Percentiles rank a stretch among this genome's conserved stretches.
Conservation (phyloP, 495 filamentous ascomycete species). For the Daldinia childiae region DNA sequence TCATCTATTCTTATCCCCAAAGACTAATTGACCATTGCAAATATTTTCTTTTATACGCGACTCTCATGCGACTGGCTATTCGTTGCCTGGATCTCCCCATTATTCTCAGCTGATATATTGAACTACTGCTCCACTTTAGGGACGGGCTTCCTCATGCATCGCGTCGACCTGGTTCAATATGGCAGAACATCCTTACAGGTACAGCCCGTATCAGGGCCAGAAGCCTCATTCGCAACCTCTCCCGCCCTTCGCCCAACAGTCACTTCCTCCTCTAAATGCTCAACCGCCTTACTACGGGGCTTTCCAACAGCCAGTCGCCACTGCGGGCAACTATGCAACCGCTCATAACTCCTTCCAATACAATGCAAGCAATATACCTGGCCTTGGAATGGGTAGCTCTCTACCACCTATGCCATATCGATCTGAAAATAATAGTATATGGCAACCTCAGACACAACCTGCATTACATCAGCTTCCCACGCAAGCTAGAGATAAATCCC, state of each 20-base stretch:
- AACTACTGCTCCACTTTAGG: background rate
- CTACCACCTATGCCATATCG: slow-evolving; percentile 18
- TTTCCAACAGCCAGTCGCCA: slow-evolving; percentile 18
- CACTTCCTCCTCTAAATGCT: slow-evolving; percentile 30
- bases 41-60: background rate
- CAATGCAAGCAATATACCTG: slow-evolving; percentile 55
- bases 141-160: slow-evolving; percentile 29
- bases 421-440: slow-evolving; percentile 16
- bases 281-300: slow-evolving; percentile 39
- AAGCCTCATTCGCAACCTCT: slow-evolving; percentile 38
- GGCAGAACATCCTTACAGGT: slow-evolving; percentile 51
- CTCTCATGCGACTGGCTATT: background rate
- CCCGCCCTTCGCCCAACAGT: slow-evolving; percentile 35
- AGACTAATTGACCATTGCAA: slow-evolving; percentile 16
- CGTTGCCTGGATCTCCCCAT: background rate
- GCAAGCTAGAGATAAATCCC: slow-evolving; percentile 5
- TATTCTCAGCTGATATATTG: background rate
- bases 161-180: slow-evolving; percentile 38
- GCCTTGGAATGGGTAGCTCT: slow-evolving; percentile 48
- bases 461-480: slow-evolving; percentile 3
- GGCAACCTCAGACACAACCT: slow-evolving; percentile 24
- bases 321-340: slow-evolving; percentile 39
- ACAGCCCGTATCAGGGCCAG: slow-evolving; percentile 48
- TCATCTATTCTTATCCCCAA: slow-evolving; percentile 2
- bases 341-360: slow-evolving; percentile 50